Conservation (phyloP, 2,329 filamentous ascomycete species). For the Aspergillus melleus region DNA sequence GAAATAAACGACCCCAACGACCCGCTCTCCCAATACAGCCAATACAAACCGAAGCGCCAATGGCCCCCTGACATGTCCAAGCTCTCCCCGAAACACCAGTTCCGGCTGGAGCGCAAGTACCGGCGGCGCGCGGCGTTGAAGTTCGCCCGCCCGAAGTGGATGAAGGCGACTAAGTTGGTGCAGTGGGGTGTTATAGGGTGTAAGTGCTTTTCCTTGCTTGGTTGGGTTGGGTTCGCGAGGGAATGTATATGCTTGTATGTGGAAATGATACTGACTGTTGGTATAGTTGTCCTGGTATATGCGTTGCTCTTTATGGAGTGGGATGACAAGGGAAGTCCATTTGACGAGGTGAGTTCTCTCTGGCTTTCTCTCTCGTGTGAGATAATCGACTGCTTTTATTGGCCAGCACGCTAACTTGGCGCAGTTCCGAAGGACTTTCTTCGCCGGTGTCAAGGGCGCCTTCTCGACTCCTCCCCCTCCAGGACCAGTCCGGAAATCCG, state of each 20-base stretch:
- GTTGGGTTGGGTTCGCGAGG: background rate
- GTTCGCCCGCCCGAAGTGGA: constrained; percentile 60
- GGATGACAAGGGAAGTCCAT: constrained; percentile 42
- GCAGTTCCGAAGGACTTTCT: constrained; percentile 37
- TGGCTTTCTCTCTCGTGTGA: background rate
- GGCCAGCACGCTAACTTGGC: background rate
- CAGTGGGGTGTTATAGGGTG: constrained; percentile 57
- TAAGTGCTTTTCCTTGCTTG: constrained; percentile 33
- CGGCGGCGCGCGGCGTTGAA: constrained; percentile 62
- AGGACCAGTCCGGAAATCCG: constrained; percentile 21
- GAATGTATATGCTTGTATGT: no score
- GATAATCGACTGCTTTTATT: background rate
- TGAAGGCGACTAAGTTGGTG: constrained; percentile 57
- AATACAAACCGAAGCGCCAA: constrained; percentile 59
- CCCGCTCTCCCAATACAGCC: constrained; percentile 50
- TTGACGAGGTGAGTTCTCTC: constrained; percentile 38
- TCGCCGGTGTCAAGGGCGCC: constrained; percentile 30
- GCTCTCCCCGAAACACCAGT: constrained; percentile 65
- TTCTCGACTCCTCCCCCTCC: constrained; percentile 37
- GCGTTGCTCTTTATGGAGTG: constrained; percentile 47
- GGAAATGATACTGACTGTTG: constrained; percentile 1
- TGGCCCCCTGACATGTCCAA: constrained; percentile 67
- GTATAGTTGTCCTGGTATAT: constrained; percentile 43
- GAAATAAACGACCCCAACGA: background rate
- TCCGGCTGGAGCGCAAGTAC: constrained; percentile 67